phyloP scores from a whole-genome alignment of 2,329 filamentous ascomycete genomes.

The Samsoniella hepiali region DNA sequence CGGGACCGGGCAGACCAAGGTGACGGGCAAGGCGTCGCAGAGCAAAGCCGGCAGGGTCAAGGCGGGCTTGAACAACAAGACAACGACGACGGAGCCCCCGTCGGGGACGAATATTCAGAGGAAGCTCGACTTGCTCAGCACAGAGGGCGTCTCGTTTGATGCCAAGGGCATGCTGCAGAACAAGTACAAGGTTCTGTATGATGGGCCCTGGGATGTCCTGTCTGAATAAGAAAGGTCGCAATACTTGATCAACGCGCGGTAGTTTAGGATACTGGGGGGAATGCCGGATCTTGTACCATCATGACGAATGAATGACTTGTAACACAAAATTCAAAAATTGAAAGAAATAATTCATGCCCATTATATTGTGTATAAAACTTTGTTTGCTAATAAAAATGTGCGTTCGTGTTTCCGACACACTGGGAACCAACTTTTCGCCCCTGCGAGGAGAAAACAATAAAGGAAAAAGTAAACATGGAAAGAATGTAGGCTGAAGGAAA shows the following conservation, averaged over 20 bases:
- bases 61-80: constrained; percentile 6
- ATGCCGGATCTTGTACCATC: not conserved
- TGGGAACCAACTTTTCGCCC: not conserved
- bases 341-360: not conserved
- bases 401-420: constrained; percentile 5
- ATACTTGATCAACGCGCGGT: not conserved
- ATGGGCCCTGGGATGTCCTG: constrained; percentile 14
- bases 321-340: not conserved
- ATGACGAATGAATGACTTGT: not conserved
- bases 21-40: constrained; percentile 11
- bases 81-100: constrained; percentile 1
- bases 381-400: not conserved
- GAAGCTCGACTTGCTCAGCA: constrained; percentile 14
- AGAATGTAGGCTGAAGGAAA: constrained; percentile 2
- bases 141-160: constrained; percentile 15
- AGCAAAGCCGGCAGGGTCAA: constrained; percentile 14
- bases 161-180: constrained; percentile 16
- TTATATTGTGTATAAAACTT: not conserved
- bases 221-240: not conserved
- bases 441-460: not conserved
- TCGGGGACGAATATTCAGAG: constrained; percentile 17
- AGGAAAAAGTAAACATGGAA: not conserved
- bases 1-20: not conserved
- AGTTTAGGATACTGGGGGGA: not conserved
- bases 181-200: constrained; percentile 16